phyloP scores from a whole-genome alignment of 75 land plant species.

The Isoetes taiwanensis region DNA sequence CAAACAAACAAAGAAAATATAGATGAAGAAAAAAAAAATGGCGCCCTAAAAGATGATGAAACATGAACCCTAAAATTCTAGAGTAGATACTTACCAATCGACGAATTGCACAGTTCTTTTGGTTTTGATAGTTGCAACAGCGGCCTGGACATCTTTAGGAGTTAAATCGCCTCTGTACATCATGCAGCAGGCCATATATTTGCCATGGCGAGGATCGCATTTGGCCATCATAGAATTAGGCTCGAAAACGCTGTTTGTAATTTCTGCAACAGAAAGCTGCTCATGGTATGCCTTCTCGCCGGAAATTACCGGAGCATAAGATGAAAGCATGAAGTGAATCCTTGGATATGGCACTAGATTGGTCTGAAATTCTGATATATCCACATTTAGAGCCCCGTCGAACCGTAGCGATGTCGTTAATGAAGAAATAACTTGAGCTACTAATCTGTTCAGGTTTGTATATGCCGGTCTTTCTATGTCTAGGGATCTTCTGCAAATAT shows the following conservation, averaged over 20 bases:
- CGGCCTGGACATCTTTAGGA: not conserved
- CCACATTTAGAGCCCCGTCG: not conserved
- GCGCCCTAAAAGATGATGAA: too few species aligned
- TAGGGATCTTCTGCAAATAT: constrained; percentile 1
- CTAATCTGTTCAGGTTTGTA: not conserved
- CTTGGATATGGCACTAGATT: constrained; percentile 3
- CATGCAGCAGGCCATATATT: constrained; percentile 27
- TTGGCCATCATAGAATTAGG: constrained; percentile 54
- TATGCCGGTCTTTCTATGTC: not conserved
- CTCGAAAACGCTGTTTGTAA: constrained; percentile 39
- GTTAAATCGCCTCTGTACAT: constrained; percentile 6
- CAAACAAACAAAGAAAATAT: not conserved
- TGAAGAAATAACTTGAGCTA: constrained; percentile 2
- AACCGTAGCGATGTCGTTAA: not conserved
- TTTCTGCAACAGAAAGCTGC: constrained; percentile 64
- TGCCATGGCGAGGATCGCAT: constrained; percentile 43
- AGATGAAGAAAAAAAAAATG: not conserved
- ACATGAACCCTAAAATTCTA: too few species aligned
- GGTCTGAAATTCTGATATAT: constrained; percentile 3
- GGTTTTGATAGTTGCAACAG: not conserved
- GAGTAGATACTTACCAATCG: not conserved
- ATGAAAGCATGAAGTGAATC: constrained; percentile 11
- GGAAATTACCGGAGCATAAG: constrained; percentile 42
- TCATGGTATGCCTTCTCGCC: constrained; percentile 33
- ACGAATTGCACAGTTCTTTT: not conserved